Percentiles rank a stretch among this genome's conserved stretches.
These are phyloP conservation scores for Salix dunnii DNA, from an alignment of 345 rosid species.

Conservation along the genomic window DNA sequence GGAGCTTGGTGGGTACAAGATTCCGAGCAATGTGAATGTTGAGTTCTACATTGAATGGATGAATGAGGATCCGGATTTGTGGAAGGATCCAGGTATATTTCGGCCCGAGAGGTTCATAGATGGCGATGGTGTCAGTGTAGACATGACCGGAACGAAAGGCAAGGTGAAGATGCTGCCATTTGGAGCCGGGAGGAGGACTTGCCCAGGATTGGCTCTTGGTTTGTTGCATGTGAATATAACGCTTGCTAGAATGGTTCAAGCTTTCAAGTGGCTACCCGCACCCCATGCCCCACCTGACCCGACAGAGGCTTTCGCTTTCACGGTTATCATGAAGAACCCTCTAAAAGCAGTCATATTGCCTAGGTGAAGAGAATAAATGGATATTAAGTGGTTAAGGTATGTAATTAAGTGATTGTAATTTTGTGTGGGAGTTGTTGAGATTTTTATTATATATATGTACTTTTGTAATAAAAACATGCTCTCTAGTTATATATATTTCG, in stretches of 20 bases:
- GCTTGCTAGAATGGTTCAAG: slow-evolving; percentile 84
- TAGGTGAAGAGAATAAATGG: slow-evolving; percentile 25
- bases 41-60: slow-evolving; percentile 29
- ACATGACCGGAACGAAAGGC: slow-evolving; percentile 23
- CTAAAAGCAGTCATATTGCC: slow-evolving; percentile 63
- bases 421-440: not conserved
- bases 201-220: slow-evolving; percentile 22
- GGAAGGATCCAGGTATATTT: slow-evolving; percentile 22
- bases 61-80: slow-evolving; percentile 25
- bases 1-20: slow-evolving; percentile 24
- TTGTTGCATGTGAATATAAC: slow-evolving; percentile 37
- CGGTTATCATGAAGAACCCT: slow-evolving; percentile 87
- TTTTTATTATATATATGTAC: not conserved
- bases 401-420: not conserved
- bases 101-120: slow-evolving; percentile 26
- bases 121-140: slow-evolving; percentile 22
- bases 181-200: slow-evolving; percentile 26
- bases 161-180: slow-evolving; percentile 25
- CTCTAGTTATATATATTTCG: not conserved
- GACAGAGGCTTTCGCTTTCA: slow-evolving; percentile 80
- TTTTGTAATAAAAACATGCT: not conserved
- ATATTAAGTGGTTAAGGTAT: not conserved
- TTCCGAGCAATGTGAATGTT: slow-evolving; percentile 17
- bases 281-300: slow-evolving; percentile 70
- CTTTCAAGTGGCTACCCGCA: slow-evolving; percentile 66